Evolutionary conservation across 257 asterid genomes (phyloP).

Genomic region (Anisodus tanguticus): DNA sequence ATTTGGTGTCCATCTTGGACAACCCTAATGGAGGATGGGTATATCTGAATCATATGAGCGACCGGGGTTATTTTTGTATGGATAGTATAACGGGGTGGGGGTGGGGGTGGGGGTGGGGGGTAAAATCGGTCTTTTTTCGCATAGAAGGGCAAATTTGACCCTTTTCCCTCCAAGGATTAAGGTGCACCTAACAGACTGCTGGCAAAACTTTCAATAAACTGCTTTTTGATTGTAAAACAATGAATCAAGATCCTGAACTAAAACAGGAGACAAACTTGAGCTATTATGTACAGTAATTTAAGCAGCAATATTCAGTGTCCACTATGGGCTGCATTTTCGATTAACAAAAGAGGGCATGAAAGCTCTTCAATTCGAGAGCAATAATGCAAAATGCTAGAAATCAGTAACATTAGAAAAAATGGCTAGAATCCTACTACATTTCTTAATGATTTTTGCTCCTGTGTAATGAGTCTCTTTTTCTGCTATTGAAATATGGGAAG

Average conservation of each 20-base stretch:
- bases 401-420: not conserved
- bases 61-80: too few species aligned
- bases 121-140: too few species aligned
- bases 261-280: not conserved
- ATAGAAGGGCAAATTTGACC: too few species aligned
- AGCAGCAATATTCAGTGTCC: not conserved
- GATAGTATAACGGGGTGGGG: too few species aligned
- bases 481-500: conserved; percentile 25
- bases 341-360: not conserved
- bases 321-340: not conserved
- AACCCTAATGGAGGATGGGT: too few species aligned
- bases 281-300: not conserved
- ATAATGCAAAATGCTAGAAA: not conserved
- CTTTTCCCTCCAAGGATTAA: not conserved
- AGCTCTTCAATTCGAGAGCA: not conserved
- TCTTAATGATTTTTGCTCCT: not conserved
- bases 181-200: not conserved
- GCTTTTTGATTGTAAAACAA: not conserved
- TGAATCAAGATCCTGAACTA: not conserved
- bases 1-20: too few species aligned
- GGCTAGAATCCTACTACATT: not conserved
- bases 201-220: not conserved
- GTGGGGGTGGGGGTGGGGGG: too few species aligned
- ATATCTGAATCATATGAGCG: too few species aligned
- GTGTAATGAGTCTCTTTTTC: not conserved